A percentile compares a stretch with the other conserved stretches of the same genome.
These are phyloP conservation scores for Euphorbia lathyris DNA, from an alignment of 345 rosid species.

Conservation along the genomic window DNA sequence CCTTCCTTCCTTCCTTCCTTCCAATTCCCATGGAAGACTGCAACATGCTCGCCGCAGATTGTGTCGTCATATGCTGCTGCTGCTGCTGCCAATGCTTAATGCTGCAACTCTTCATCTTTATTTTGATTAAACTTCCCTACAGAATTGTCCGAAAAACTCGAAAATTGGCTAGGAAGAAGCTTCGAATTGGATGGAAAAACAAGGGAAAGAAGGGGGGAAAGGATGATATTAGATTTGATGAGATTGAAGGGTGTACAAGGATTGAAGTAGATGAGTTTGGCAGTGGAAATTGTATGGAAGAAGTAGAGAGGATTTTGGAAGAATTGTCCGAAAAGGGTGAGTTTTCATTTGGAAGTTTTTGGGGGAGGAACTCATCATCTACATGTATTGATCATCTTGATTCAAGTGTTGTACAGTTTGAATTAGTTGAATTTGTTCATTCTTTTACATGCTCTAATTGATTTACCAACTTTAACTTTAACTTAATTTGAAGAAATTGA, in stretches of 20 bases:
- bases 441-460: conserved; percentile 20
- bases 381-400: conserved; percentile 15
- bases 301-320: conserved; percentile 54
- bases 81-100: conserved; percentile 85
- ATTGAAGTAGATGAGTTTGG: conserved; percentile 25
- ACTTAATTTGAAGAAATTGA: too few species aligned
- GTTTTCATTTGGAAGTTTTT: conserved; percentile 91
- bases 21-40: conserved; percentile 56
- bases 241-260: conserved; percentile 19
- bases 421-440: conserved; percentile 37
- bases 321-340: conserved; percentile 54
- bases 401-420: conserved; percentile 33
- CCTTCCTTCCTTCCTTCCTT: neutral
- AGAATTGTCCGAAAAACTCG: conserved; percentile 50
- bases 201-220: conserved; percentile 16
- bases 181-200: conserved; percentile 28
- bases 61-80: conserved; percentile 64
- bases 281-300: conserved; percentile 41
- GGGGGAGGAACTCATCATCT: conserved; percentile 50
- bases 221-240: conserved; percentile 1
- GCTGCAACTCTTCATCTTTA: conserved; percentile 54
- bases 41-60: conserved; percentile 64
- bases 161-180: conserved; percentile 47
- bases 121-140: conserved; percentile 54
- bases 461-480: neutral